phyloP scores from a whole-genome alignment of 805 yeast genomes.

The Yamadazyma olivae region DNA sequence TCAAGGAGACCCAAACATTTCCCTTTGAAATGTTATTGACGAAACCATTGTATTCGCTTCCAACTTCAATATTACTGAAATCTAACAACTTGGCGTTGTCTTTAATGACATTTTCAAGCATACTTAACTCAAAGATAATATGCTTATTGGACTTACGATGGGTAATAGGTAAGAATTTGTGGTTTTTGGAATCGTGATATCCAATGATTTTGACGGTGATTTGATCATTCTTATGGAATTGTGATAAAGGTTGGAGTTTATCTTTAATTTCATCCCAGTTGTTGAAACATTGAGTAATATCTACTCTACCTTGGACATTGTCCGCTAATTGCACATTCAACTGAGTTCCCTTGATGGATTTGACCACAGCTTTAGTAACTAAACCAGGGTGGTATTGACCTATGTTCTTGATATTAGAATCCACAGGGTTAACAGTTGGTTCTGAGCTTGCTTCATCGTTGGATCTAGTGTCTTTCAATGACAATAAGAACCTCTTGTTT shows the following conservation, averaged over 20 bases:
- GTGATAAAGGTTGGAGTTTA: constrained; percentile 52
- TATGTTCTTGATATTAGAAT: constrained; percentile 42
- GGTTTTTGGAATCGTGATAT: constrained; percentile 66
- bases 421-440: constrained; percentile 57
- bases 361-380: constrained; percentile 57
- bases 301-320: constrained; percentile 75
- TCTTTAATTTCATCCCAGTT: constrained; percentile 53
- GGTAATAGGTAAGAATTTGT: constrained; percentile 63
- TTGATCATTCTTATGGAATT: constrained; percentile 56
- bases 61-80: constrained; percentile 45
- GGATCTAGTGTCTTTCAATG: constrained; percentile 43
- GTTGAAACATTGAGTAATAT: constrained; percentile 67
- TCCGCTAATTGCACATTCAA: constrained; percentile 74
- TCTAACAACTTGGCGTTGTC: constrained; percentile 23
- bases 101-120: constrained; percentile 36
- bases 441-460: constrained; percentile 20
- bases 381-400: constrained; percentile 60
- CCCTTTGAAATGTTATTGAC: constrained; percentile 65
- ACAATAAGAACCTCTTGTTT: constrained; percentile 65
- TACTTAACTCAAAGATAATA: constrained; percentile 62
- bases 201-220: constrained; percentile 72
- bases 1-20: constrained; percentile 62
- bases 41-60: constrained; percentile 53
- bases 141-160: constrained; percentile 52
- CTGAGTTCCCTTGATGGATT: constrained; percentile 66